Evolutionary conservation across 257 asterid species (phyloP), one percentile per base, ranked within the genome.

Genomic region (Solanum clarkiae): DNA sequence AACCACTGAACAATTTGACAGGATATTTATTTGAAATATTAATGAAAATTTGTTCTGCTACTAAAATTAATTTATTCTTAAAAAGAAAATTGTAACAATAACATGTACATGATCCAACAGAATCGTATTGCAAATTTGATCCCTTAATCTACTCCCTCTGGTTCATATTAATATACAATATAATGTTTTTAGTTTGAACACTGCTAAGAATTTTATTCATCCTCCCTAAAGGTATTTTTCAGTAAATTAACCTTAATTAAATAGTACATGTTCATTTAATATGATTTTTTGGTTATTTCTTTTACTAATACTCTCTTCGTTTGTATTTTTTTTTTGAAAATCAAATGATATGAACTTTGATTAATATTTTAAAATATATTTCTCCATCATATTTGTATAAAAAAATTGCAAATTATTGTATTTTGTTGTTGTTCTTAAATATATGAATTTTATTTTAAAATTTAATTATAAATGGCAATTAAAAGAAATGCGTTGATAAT

Each of bases 1-100:
- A 90, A 85, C 92, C 79, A 88, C 89, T 72, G 69, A 84, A 45
- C 60, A 45, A 26, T 85, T 40, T 68, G 1, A 68, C 3, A 7
- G 24, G 75, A 68, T 32, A 68, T 32, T 68, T 68, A 13, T 66
- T 66, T 45, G 1, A 63, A 63, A 24, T 63, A 63, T 22, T 62
- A 62, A 62, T 12, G 70, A 62, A 62, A 60, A 22, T 0, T 22
- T 60, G 17, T 22, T 22, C 8, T 26, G 10, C 13, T 29, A 66
- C 7, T 2, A 15, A 29, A 15, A 32, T 15, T 7, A 9, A 56
- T 29, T 29, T 3, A 6, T 29, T 32, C 47, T 66, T 5, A 5
- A 59, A 8, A 44, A 51, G 26, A 24, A 63, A 8, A 6, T 15
- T 15, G 20, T 29, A 66, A 66, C 7, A 29, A 0, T 29, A 26